Percentiles rank a stretch among this genome's conserved stretches.
These are phyloP conservation scores for Deinandra increscens DNA, from an alignment of 129 eudicot species.

Conservation along the genomic window DNA sequence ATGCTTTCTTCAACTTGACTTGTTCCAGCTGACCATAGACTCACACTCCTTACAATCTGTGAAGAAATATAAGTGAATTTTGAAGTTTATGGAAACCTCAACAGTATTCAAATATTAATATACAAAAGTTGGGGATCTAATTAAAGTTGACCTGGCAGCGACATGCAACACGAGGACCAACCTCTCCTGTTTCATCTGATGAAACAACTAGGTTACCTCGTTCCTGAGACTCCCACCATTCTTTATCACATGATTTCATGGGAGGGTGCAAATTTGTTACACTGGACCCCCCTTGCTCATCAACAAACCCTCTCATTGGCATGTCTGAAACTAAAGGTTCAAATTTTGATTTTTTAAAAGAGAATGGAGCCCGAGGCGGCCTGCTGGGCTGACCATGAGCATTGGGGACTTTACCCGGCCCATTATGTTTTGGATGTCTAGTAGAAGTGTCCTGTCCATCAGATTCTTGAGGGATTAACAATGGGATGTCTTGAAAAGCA, in stretches of 20 bases:
- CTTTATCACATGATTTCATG: conserved; percentile 48
- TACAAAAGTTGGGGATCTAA: background rate
- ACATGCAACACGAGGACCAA: conserved; percentile 92
- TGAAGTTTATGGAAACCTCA: background rate
- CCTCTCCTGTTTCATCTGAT: conserved; percentile 83
- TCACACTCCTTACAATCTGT: conserved; percentile 90
- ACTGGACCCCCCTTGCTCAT: conserved; percentile 43
- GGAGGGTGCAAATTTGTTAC: background rate
- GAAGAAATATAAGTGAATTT: background rate
- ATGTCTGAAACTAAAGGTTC: conserved; percentile 57
- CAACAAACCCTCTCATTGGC: conserved; percentile 92
- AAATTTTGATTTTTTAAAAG: conserved; percentile 56
- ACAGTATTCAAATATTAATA: background rate
- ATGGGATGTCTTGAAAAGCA: conserved; percentile 80
- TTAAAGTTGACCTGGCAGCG: conserved; percentile 73
- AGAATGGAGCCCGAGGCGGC: conserved; percentile 52
- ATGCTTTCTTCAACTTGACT: conserved; percentile 95
- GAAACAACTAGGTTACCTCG: conserved; percentile 79
- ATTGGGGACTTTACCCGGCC: conserved; percentile 33
- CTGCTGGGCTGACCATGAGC: conserved; percentile 54
- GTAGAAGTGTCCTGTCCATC: conserved; percentile 42
- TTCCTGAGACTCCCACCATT: conserved; percentile 95
- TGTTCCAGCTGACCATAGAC: conserved; percentile 98
- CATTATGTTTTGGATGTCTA: conserved; percentile 39
- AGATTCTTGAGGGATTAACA: conserved; percentile 86